Evolutionary conservation across 2,329 filamentous ascomycete genomes (phyloP), one percentile per base, ranked within the genome.

Genomic region (Arachnopeziza araneosa): DNA sequence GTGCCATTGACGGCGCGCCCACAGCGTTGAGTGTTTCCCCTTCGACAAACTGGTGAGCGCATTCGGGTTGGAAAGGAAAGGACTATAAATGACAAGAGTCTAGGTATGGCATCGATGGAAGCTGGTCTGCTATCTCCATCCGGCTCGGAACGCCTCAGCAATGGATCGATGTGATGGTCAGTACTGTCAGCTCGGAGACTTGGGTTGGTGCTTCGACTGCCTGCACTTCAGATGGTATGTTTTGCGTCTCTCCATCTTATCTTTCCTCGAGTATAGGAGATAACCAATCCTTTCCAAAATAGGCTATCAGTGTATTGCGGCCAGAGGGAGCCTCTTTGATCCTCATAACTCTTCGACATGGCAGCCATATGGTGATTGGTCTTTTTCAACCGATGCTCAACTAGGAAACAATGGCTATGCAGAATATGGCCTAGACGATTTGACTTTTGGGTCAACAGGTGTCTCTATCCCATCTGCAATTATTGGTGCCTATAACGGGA

Each of bases 101-200:
- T 58, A 85, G 83, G 83, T 79, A 83, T 63, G 85, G 85, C 54
- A 79, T 82, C 64, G 87, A 90, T 70, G 88, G 88, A 10, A 80
- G 80, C 63, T 93, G 89, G 89, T 91, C 88, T 19, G 83, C 87
- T 7, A 84, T 90, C 64, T 78, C 77, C 14, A 77, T 92, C 61
- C 81, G 76, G 67, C 78, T 82, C 22, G 85, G 85, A 55, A 76
- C 74, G 8, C 81, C 83, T 17, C 71, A 73, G 24, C 80, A 84
- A 68, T 74, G 75, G 58, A 75, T 85, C 36, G 80, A 82, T 64
- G 79, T 86, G 55, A 76, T 83, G 14, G 79, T 87, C 56, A 90
- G 86, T 68, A 91, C 88, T 6, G 80, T 82, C 14, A 79, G 86
- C 50, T 89, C 89, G 44, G 87, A 91, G 72, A 85, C 87, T 51